Base-by-base conservation (phyloP, 345 rosid species). In the Arabidopsis arenosa region DNA sequence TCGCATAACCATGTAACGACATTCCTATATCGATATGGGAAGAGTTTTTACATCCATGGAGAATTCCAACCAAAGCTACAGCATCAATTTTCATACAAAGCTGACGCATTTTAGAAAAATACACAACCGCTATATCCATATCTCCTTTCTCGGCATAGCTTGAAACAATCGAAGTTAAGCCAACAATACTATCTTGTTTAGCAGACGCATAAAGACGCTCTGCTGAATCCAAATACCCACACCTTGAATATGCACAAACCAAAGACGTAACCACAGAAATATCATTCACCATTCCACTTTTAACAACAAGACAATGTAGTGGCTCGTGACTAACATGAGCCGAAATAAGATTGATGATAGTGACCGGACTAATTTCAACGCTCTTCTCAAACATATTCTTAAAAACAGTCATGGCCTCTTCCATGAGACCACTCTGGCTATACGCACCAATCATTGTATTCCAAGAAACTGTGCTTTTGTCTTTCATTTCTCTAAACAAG, bases 361-460 rank as follows among this genome's bases (percentile, higher is more conserved):
- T 86, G 57, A 93, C 86, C 0, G 84, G 57, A 79, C 82, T 93
- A 36, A 81, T 80, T 17, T 84, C 86, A 9, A 82, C 79, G 4
- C 43, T 56, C 65, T 66, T 62, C 82, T 70, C 83, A 7, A 75
- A 52, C 95, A 89, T 90, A 64, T 65, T 57, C 64, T 68, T 87
- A 66, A 93, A 89, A 73, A 84, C 77, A 58, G 79, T 8, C 63
- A 87, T 75, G 32, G 88, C 89, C n/a, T 85, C 72, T 21, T 80
- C 78, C 41, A 73, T 78, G 4, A 84, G 76, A 67, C 98, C 87
- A 62, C 85, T 83, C 60, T 84, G 83, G 70, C 86, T 85, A 62
- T 84, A 93, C 0, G 88, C 91, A 67, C 93, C 84, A 43, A 93
- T 82, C 90, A 90, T 85, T 12, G 90, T 88, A 63, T 90, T 93